Conservation (phyloP, 116 monocot genomes). For the Zostera marina region DNA sequence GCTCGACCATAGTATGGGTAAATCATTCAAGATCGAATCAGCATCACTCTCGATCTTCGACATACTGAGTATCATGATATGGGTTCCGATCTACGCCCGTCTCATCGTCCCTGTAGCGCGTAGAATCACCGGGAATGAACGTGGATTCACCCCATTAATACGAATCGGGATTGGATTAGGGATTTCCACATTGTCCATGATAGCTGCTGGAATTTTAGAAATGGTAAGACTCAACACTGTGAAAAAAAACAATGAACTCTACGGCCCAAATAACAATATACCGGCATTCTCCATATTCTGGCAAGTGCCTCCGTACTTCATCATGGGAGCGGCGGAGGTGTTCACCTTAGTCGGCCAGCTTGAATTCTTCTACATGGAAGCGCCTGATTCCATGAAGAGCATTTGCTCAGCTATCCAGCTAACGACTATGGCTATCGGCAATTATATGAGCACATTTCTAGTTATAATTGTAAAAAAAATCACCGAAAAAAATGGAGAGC, state of each 20-base stretch:
- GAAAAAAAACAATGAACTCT: constrained; percentile 18
- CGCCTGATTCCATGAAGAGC: constrained; percentile 79
- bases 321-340: constrained; percentile 47
- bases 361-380: constrained; percentile 80
- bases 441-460: constrained; percentile 54
- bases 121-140: constrained; percentile 31
- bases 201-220: constrained; percentile 45
- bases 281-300: constrained; percentile 80
- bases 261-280: constrained; percentile 25
- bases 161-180: constrained; percentile 72
- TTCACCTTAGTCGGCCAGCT: constrained; percentile 60
- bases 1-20: constrained; percentile 42
- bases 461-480: constrained; percentile 36
- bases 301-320: constrained; percentile 76
- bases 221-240: constrained; percentile 32
- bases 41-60: constrained; percentile 67
- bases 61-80: constrained; percentile 45
- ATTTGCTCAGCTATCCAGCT: constrained; percentile 55
- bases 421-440: constrained; percentile 41
- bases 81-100: constrained; percentile 63
- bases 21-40: constrained; percentile 34
- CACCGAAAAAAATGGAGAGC: constrained; percentile 27
- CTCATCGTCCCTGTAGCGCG: constrained; percentile 39
- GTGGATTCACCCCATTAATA: constrained; percentile 60
- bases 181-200: constrained; percentile 54